Percentiles rank a stretch among this genome's conserved stretches.
Evolutionary conservation across 352 stramenopile species (phyloP).

Genomic region (Phytophthora macrochlamydospora): DNA sequence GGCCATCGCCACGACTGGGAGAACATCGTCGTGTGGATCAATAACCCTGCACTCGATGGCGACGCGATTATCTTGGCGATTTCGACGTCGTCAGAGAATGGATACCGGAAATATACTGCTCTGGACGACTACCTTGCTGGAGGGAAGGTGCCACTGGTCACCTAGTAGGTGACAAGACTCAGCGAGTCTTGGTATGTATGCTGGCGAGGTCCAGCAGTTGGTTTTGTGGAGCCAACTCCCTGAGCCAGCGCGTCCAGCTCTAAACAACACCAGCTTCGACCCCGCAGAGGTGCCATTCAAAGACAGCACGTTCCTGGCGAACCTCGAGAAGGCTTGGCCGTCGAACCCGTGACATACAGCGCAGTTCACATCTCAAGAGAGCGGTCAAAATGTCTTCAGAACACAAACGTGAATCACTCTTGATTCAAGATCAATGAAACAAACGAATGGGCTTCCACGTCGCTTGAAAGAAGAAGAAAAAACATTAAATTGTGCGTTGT

Average conservation of each 20-base stretch:
- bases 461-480: no score
- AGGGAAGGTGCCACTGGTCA: neutral
- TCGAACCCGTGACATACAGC: neutral
- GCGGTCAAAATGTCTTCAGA: no score
- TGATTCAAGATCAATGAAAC: no score
- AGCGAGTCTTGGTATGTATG: neutral
- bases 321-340: conserved; percentile 15
- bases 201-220: conserved; percentile 4
- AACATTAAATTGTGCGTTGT: no score
- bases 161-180: neutral
- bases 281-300: conserved; percentile 11
- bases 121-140: neutral
- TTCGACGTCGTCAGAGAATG: conserved; percentile 2
- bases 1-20: conserved; percentile 19
- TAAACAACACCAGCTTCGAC: conserved; percentile 17
- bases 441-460: no score
- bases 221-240: conserved; percentile 24
- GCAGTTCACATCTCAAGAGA: no score
- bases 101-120: conserved; percentile 2
- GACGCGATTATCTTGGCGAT: conserved; percentile 7
- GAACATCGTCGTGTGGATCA: conserved; percentile 18
- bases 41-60: conserved; percentile 5
- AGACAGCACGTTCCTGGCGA: conserved; percentile 16
- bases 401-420: no score
- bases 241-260: conserved; percentile 8